A percentile compares a stretch with the other conserved stretches of the same genome.
Conservation (phyloP, 257 asterid genomes). For the Cynanchum wilfordii region DNA sequence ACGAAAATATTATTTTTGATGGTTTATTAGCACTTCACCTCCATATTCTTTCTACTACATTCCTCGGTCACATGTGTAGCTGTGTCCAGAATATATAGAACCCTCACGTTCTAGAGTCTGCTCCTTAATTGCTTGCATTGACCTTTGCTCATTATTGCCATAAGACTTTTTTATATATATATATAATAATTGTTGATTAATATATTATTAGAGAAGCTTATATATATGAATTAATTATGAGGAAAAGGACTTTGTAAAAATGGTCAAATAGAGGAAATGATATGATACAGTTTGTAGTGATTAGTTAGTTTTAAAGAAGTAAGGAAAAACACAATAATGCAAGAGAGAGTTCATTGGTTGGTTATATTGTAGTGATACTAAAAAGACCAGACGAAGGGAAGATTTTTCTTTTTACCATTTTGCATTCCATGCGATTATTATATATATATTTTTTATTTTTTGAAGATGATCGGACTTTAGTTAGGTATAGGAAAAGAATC, state of each 20-base stretch:
- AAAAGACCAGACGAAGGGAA: not conserved
- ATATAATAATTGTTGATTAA: not conserved
- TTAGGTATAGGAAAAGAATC: constrained; percentile 2
- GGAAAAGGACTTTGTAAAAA: no score
- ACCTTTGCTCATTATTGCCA: not conserved
- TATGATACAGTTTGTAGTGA: no score
- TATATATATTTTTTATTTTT: no score
- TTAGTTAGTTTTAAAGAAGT: no score
- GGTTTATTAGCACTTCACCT: not conserved
- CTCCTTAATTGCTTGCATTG: not conserved
- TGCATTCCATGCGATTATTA: no score
- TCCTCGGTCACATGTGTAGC: not conserved
- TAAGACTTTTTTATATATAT: no score
- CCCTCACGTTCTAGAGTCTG: not conserved
- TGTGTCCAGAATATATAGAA: not conserved
- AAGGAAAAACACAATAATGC: not conserved
- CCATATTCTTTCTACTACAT: not conserved
- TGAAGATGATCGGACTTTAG: not conserved
- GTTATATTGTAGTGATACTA: not conserved
- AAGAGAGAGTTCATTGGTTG: not conserved
- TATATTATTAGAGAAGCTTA: no score
- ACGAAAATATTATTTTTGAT: no score
- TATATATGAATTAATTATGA: no score
- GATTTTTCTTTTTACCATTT: not conserved
- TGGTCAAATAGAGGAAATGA: no score